Base-by-base conservation (phyloP, 2,329 filamentous ascomycete genomes). In the Hortaea werneckii region DNA sequence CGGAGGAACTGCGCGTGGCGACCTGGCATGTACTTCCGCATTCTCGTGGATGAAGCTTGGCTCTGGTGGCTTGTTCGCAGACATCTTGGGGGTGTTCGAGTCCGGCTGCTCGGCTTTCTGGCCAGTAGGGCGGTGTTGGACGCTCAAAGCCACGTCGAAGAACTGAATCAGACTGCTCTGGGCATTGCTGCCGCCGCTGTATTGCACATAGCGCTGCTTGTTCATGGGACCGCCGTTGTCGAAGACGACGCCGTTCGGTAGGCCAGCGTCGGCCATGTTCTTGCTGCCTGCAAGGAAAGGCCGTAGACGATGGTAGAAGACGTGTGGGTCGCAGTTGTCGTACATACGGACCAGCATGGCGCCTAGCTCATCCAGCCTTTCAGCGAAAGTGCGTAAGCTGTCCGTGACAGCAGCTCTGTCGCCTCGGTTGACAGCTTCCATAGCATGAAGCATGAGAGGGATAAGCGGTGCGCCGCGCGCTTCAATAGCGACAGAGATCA, bases 81-180 rank as follows among this genome's bases (percentile, higher is more conserved):
- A 68, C 1, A 44, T 39, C 38, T 76, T 75, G 43, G 72, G 71
- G 32, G 73, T 73, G 11, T 43, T 65, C 57, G 45, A 56, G 58
- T 44, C 54, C 46, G 47, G 54, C 47, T 48, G 61, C 12, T 69
- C 69, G 12, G 44, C 49, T 64, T 77, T 83, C 54, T 86, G 79
- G 35, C 90, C 90, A 0, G 92, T 96, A 0, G 90, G 88, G 6
- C 85, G 81, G 65, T 98, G 92, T 61, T 92, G 83, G 43, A 98
- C 78, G 38, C 88, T 88, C 1, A 98, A 78, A 1, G 87, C 81
- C 42, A 96, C 80, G 64, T 98, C 92, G 61, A 96, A 96, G 71
- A 96, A 95, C 58, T 98, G 92, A 51, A 98, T 92, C 49, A 96
- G 72, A 47, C 89, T 95, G 72, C 87, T 94, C 67, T 98, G 92